Evolutionary conservation across 805 yeast genomes (phyloP).

Genomic region (Candida stauntonica): DNA sequence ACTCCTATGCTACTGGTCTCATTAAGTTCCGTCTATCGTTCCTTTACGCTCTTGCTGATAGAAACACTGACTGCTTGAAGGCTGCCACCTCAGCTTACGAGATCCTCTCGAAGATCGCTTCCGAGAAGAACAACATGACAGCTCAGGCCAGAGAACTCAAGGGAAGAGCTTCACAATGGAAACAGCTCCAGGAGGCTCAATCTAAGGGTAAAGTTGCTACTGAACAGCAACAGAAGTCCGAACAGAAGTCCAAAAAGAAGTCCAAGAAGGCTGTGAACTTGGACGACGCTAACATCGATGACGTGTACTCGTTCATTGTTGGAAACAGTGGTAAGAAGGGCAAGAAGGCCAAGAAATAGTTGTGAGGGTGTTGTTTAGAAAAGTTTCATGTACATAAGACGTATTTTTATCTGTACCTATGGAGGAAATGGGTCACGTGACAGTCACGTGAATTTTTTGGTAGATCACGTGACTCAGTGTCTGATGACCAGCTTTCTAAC

Average conservation of each 20-base stretch:
- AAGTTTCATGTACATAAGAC: background rate
- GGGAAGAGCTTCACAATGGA: slow-evolving; percentile 47
- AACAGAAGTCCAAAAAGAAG: slow-evolving; percentile 27
- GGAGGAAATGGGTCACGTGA: too few species aligned
- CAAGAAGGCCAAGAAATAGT: slow-evolving; percentile 12
- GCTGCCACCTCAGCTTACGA: slow-evolving; percentile 52
- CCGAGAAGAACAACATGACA: slow-evolving; percentile 64
- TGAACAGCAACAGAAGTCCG: slow-evolving; percentile 26
- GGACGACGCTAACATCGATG: slow-evolving; percentile 10
- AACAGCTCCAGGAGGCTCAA: slow-evolving; percentile 42
- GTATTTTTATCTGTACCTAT: too few species aligned
- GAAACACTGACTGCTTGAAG: slow-evolving; percentile 52
- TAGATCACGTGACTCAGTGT: slow-evolving; percentile 5
- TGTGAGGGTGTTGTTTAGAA: background rate
- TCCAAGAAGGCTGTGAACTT: slow-evolving; percentile 27
- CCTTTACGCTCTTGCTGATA: slow-evolving; percentile 46
- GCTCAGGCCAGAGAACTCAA: slow-evolving; percentile 65
- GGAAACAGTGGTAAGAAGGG: slow-evolving; percentile 19
- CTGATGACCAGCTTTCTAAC: slow-evolving; percentile 25
- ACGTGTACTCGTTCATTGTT: slow-evolving; percentile 8
- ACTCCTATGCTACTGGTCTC: slow-evolving; percentile 58
- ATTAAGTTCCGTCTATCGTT: slow-evolving; percentile 68
- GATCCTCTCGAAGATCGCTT: slow-evolving; percentile 53
- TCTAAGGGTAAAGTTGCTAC: slow-evolving; percentile 28
- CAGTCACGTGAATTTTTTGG: too few species aligned